Evolutionary conservation across 257 asterid species (phyloP).

Genomic region (Vinca minor): DNA sequence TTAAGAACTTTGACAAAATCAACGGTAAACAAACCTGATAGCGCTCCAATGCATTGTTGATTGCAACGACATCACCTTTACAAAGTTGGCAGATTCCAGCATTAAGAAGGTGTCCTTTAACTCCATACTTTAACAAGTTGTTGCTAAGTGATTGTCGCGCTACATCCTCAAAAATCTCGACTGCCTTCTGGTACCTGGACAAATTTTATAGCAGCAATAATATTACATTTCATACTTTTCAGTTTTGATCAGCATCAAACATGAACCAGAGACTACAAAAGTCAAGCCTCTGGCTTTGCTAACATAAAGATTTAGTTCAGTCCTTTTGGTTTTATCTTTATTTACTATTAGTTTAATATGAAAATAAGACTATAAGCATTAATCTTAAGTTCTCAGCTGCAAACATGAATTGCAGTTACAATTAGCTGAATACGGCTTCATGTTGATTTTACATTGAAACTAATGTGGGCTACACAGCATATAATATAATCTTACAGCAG

Average conservation of each 20-base stretch:
- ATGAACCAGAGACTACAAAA: neutral
- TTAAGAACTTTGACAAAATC: neutral
- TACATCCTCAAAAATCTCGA: constrained; percentile 85
- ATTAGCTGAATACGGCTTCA: too few relatives aligned
- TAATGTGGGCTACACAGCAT: too few relatives aligned
- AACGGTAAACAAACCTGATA: constrained; percentile 55
- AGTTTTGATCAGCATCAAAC: neutral
- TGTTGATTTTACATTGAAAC: too few relatives aligned
- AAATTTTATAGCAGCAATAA: constrained; percentile 8
- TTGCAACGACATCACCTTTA: constrained; percentile 85
- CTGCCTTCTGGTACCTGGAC: constrained; percentile 72
- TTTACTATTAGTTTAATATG: too few relatives aligned
- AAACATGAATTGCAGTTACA: too few relatives aligned
- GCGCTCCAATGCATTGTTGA: constrained; percentile 76
- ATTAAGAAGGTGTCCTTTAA: constrained; percentile 94
- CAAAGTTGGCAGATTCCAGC: constrained; percentile 99
- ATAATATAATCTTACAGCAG: too few relatives aligned
- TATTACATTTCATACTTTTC: neutral
- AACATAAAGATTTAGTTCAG: neutral
- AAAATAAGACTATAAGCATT: too few relatives aligned
- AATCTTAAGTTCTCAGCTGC: too few relatives aligned
- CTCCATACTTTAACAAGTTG: constrained; percentile 93
- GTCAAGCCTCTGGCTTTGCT: neutral
- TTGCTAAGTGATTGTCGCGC: constrained; percentile 77
- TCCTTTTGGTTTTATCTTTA: neutral